Evolutionary conservation across 1,139 yeast genomes (phyloP), one percentile per base, ranked within the genome.

Genomic region (Candida neerlandica): DNA sequence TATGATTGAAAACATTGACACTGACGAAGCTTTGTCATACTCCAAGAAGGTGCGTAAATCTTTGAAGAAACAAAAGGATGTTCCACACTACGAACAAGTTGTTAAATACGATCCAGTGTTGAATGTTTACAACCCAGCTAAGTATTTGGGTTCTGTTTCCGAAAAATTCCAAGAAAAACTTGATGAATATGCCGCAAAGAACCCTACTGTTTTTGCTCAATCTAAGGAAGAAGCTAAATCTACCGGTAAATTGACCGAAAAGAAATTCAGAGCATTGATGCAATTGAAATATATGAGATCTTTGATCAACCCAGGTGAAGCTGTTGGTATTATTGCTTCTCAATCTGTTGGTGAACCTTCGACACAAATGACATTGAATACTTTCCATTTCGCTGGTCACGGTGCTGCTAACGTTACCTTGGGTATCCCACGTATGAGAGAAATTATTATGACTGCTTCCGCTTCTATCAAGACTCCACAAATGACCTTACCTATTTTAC

Each of bases 401-500:
- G 99, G 99, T 83, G 99, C 99, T 51, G 99, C 99, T 45, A 95
- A 95, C 71, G 99, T 95, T 58, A 95, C 99, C 1, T 81, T 95
- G 65, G 99, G 99, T 87, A 95, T 95, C 66, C 99, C 99, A 45
- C 97, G 99, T 84, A 86, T 95, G 92, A 87, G 99, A 82, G 99
- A 95, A 82, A 95, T 95, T 66, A 92, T 95, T 66, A 95, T 95
- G 99, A 95, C 99, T 15, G 99, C 99, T 10, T 89, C 97, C 51
- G 84, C 97, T 18, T 76, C 89, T 49, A 95, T 95, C 64, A 90
- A 91, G 75, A 95, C 99, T 11, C 99, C 99, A 47, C 98, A 94
- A 73, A 95, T 95, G 99, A 85, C 95, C 2, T 77, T 95, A 61
- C 98, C 98, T 38, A 78, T 95, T 50, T 76, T 83, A 63, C 73